These are phyloP conservation scores for Xerocomus potaroensis DNA, from an alignment of 768 basidiomycete species.

Conservation along the genomic window DNA sequence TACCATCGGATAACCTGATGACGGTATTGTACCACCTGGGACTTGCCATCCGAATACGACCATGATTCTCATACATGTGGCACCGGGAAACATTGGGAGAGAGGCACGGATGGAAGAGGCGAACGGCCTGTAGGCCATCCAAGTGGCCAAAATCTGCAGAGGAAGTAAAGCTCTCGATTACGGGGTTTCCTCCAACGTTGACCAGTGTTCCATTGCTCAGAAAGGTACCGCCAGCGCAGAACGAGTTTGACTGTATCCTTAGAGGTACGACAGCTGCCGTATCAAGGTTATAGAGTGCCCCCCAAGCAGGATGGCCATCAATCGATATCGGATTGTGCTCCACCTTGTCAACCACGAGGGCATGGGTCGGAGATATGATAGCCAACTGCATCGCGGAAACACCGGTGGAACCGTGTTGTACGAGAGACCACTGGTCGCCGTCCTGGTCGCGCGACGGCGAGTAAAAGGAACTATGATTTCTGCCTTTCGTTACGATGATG, in stretches of 20 bases:
- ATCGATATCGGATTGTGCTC: slow-evolving; percentile 78
- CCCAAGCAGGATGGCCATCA: slow-evolving; percentile 79
- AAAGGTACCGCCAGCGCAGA: slow-evolving; percentile 81
- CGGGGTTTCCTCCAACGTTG: slow-evolving; percentile 80
- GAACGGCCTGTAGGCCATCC: slow-evolving; percentile 69
- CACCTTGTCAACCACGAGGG: slow-evolving; percentile 76
- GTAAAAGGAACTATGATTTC: neutral
- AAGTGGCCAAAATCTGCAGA: slow-evolving; percentile 73
- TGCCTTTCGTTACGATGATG: slow-evolving; percentile 56
- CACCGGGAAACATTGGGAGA: slow-evolving; percentile 46
- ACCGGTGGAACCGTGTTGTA: slow-evolving; percentile 66
- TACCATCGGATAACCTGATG: slow-evolving; percentile 68
- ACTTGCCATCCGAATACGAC: slow-evolving; percentile 63
- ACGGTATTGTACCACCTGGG: slow-evolving; percentile 81
- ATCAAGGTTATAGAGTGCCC: slow-evolving; percentile 63
- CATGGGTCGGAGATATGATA: slow-evolving; percentile 65
- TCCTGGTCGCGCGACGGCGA: neutral
- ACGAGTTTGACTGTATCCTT: slow-evolving; percentile 71
- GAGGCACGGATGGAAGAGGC: slow-evolving; percentile 66
- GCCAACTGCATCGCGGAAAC: slow-evolving; percentile 76
- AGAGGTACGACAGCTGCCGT: slow-evolving; percentile 61
- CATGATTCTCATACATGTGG: slow-evolving; percentile 61
- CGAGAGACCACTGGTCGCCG: slow-evolving; percentile 47
- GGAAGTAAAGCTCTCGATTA: slow-evolving; percentile 58
- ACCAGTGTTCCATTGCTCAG: slow-evolving; percentile 72